Base-by-base conservation (phyloP, 805 yeast genomes). In the Zygosaccharomyces bisporus region DNA sequence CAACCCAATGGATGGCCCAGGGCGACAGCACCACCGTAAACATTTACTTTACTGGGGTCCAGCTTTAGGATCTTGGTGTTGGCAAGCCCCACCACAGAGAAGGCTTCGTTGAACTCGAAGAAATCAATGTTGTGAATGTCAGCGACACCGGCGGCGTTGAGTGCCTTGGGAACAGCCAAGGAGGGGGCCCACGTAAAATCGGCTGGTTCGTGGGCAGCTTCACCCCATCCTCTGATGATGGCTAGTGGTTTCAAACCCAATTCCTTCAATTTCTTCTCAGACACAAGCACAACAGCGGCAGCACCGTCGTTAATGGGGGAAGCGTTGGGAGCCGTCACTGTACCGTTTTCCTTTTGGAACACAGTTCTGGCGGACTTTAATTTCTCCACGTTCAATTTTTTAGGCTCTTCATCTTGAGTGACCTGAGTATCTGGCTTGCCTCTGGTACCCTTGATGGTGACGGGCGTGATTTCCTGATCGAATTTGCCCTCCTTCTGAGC, bases 291-390 rank as follows among this genome's bases (percentile, higher is more conserved):
- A 30, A 93, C 79, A 39, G 98, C 98, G 44, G 98, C 96, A 66
- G 88, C 98, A 70, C 99, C 99, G 68, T 93, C 99, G 68, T 91
- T 93, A 60, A 93, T 75, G 61, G 95, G 88, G 21, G 97, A 88
- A 21, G 98, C 95, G 67, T 93, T 95, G 57, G 97, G 95, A 19
- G 96, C 98, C 31, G 99, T 91, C 50, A 93, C 91, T 32, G 97
- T 86, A 65, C 98, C 99, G 56, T 83, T 81, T 62, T 89, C 96
- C 70, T 79, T 81, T 71, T 86, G 85, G 82, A 93, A 93, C 30
- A 88, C 98, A 43, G 99, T 81, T 74, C 98, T 85, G 23, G 98
- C 96, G 46, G 83, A 41, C 64, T 76, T 79, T 57, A 93, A 73
- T 66, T 79, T 88, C 33, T 74, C 74, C 68, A 86, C 89, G 71